Evolutionary conservation across 352 stramenopile species (phyloP).

Genomic region (Phytophthora agathidicida): DNA sequence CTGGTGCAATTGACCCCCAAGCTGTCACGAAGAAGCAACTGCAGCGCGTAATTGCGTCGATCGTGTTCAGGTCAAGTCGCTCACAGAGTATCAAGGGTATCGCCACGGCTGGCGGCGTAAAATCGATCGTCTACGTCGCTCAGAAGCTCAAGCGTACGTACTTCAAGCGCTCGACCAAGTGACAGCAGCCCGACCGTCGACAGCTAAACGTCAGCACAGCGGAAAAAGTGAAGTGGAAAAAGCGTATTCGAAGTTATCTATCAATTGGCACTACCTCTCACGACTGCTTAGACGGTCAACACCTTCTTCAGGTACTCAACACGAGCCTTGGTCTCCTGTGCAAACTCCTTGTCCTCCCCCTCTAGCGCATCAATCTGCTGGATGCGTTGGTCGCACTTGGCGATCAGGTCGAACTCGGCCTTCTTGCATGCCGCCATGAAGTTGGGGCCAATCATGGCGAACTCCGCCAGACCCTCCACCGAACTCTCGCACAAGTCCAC

Average conservation of each 20-base stretch:
- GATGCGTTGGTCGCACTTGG: slow-evolving; percentile 59
- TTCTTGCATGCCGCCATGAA: slow-evolving; percentile 68
- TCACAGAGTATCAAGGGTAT: slow-evolving; percentile 92
- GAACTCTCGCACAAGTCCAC: slow-evolving; percentile 81
- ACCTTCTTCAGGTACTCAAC: slow-evolving; percentile 59
- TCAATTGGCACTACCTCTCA: slow-evolving; percentile 17
- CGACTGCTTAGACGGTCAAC: slow-evolving; percentile 26
- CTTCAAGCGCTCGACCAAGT: slow-evolving; percentile 45
- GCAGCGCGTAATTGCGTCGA: slow-evolving; percentile 60
- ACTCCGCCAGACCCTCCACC: slow-evolving; percentile 74
- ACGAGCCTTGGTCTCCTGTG: slow-evolving; percentile 65
- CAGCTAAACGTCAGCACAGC: not conserved
- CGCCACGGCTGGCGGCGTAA: slow-evolving; percentile 78
- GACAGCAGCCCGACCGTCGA: too few species aligned
- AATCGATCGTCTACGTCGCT: slow-evolving; percentile 80
- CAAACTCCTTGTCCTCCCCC: slow-evolving; percentile 73
- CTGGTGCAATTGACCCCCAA: slow-evolving; percentile 32
- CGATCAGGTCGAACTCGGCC: slow-evolving; percentile 47
- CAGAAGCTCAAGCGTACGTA: slow-evolving; percentile 90
- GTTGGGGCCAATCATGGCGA: slow-evolving; percentile 60
- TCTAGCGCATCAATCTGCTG: slow-evolving; percentile 64
- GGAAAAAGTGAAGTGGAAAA: slow-evolving; percentile 2
- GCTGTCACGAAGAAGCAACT: slow-evolving; percentile 67
- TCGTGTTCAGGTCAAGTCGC: slow-evolving; percentile 86
- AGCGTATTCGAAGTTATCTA: slow-evolving; percentile 36